Percentiles rank a stretch among this genome's conserved stretches.
Evolutionary conservation across 805 yeast genomes (phyloP).

Genomic region (Cyberlindnera japonica): DNA sequence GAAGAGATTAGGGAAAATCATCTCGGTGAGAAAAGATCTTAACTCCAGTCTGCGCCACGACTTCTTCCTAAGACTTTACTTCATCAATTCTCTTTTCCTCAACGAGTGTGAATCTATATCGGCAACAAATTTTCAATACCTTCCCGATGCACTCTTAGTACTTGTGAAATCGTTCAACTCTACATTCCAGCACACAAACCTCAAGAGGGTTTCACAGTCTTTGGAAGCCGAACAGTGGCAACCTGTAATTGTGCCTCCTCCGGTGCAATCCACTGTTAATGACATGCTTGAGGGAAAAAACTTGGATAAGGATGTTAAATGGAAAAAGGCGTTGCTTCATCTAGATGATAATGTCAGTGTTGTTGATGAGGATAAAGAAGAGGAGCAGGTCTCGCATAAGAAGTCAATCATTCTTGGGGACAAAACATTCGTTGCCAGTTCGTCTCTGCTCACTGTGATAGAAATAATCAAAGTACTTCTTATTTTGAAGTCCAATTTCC

Average conservation of each 20-base stretch:
- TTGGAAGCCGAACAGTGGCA: slow-evolving; percentile 78
- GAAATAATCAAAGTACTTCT: slow-evolving; percentile 47
- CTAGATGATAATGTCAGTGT: slow-evolving; percentile 20
- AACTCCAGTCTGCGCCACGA: slow-evolving; percentile 53
- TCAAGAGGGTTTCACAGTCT: slow-evolving; percentile 42
- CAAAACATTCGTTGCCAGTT: slow-evolving; percentile 55
- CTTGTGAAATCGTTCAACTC: slow-evolving; percentile 61
- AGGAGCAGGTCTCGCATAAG: slow-evolving; percentile 33
- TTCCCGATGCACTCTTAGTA: slow-evolving; percentile 62
- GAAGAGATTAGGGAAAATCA: slow-evolving; percentile 69
- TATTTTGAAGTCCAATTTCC: slow-evolving; percentile 54
- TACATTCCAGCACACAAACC: slow-evolving; percentile 49
- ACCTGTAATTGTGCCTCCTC: slow-evolving; percentile 54
- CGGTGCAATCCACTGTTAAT: slow-evolving; percentile 47
- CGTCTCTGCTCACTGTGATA: slow-evolving; percentile 41
- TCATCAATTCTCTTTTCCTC: slow-evolving; percentile 64
- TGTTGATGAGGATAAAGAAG: slow-evolving; percentile 8
- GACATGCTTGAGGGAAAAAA: slow-evolving; percentile 46
- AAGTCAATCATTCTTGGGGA: slow-evolving; percentile 47
- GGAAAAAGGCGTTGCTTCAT: slow-evolving; percentile 38
- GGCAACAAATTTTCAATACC: slow-evolving; percentile 53
- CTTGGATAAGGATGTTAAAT: slow-evolving; percentile 41
- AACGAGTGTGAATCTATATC: slow-evolving; percentile 81
- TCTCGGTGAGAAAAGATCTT: slow-evolving; percentile 73
- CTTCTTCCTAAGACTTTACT: slow-evolving; percentile 64